Conservation (phyloP, 768 basidiomycete species). For the Mycena rebaudengoi region DNA sequence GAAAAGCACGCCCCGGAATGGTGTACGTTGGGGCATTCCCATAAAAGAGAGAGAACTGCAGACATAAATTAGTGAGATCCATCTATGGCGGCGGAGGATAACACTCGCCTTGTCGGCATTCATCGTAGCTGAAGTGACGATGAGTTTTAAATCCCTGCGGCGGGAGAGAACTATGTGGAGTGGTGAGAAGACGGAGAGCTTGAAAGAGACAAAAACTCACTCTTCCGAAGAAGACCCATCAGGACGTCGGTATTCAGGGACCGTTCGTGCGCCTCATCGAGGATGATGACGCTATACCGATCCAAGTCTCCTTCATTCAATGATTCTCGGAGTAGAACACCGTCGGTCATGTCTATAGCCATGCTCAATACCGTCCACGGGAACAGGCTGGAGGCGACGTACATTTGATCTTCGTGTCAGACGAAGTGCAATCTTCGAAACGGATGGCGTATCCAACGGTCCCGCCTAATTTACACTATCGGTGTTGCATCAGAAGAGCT, state of each 20-base stretch:
- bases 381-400: slow-evolving; percentile 34
- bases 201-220: slow-evolving; percentile 53
- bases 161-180: slow-evolving; percentile 75
- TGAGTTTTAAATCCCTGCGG: slow-evolving; percentile 91
- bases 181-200: slow-evolving; percentile 12
- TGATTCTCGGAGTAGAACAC: slow-evolving; percentile 97
- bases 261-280: slow-evolving; percentile 99
- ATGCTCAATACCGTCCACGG: not conserved
- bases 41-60: slow-evolving; percentile 92
- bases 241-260: slow-evolving; percentile 97
- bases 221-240: slow-evolving; percentile 95
- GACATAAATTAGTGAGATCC: not conserved
- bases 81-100: not conserved
- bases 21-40: slow-evolving; percentile 95
- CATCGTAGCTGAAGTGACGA: slow-evolving; percentile 99
- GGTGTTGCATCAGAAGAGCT: slow-evolving; percentile 11
- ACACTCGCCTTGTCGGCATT: slow-evolving; percentile 91
- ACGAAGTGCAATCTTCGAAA: slow-evolving; percentile 96
- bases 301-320: slow-evolving; percentile 98
- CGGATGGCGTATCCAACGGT: slow-evolving; percentile 98
- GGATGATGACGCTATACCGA: slow-evolving; percentile 94
- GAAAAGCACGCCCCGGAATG: slow-evolving; percentile 92
- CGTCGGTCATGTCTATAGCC: slow-evolving; percentile 93
- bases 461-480: slow-evolving; percentile 85
- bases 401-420: slow-evolving; percentile 98